Evolutionary conservation across 768 basidiomycete genomes (phyloP).

Genomic region (Pleurotus ostreatus): DNA sequence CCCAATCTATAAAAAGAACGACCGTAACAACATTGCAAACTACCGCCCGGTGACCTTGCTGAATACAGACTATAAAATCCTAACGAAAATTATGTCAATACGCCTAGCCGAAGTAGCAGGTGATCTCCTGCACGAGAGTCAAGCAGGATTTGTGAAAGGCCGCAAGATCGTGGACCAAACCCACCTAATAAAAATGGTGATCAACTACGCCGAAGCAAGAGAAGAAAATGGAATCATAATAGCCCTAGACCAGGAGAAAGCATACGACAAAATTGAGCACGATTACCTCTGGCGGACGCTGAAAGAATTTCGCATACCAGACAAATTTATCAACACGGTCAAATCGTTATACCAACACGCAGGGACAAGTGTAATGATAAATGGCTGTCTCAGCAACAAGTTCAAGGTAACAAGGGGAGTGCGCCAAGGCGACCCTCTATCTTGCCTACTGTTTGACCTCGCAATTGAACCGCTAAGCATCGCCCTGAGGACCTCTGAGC

Average conservation of each 20-base stretch:
- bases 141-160: slow-evolving; percentile 34
- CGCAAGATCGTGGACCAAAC: slow-evolving; percentile 28
- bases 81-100: slow-evolving; percentile 22
- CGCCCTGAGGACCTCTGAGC: slow-evolving; percentile 22
- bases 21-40: slow-evolving; percentile 23
- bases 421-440: slow-evolving; percentile 34
- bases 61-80: slow-evolving; percentile 32
- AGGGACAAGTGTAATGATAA: slow-evolving; percentile 28
- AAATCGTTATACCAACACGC: slow-evolving; percentile 25
- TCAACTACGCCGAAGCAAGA: slow-evolving; percentile 17
- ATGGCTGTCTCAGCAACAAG: slow-evolving; percentile 20
- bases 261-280: slow-evolving; percentile 7
- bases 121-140: slow-evolving; percentile 25
- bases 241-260: slow-evolving; percentile 18
- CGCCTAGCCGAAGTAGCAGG: slow-evolving; percentile 14
- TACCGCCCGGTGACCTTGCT: slow-evolving; percentile 34
- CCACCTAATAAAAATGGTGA: slow-evolving; percentile 19
- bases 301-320: slow-evolving; percentile 16
- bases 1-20: slow-evolving; percentile 39
- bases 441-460: slow-evolving; percentile 33
- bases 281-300: slow-evolving; percentile 1
- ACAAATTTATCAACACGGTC: slow-evolving; percentile 22
- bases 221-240: slow-evolving; percentile 24
- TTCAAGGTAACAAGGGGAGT: slow-evolving; percentile 28
- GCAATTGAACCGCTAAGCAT: slow-evolving; percentile 36